Percentiles rank a stretch among this genome's conserved stretches.
Conservation (phyloP, 306 rosid genomes). For the Datisca glomerata region DNA sequence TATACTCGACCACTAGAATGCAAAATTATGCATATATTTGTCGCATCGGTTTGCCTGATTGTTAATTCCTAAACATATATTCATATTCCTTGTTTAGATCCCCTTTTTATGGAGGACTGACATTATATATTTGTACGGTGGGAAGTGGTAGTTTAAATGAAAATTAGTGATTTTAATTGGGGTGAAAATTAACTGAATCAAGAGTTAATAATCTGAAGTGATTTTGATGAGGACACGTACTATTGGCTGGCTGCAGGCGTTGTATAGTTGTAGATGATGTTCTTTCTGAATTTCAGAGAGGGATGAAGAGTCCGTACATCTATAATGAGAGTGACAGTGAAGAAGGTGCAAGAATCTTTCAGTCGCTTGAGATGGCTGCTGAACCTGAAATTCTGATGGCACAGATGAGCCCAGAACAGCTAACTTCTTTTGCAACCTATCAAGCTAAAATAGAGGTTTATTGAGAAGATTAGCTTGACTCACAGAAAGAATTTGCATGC, state of each 20-base stretch:
- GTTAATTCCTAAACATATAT: no score
- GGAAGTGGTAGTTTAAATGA: no score
- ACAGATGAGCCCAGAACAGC: slow-evolving; percentile 81
- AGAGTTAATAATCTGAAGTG: no score
- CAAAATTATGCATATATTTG: slow-evolving; percentile 2
- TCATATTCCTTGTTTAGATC: no score
- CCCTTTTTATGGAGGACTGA: no score
- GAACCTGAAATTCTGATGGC: slow-evolving; percentile 93
- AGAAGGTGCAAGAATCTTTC: slow-evolving; percentile 69
- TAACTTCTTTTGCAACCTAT: slow-evolving; percentile 54
- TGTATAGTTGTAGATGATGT: slow-evolving; percentile 50
- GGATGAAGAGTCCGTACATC: slow-evolving; percentile 19
- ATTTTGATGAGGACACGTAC: no score
- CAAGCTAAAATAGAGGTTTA: slow-evolving; percentile 65
- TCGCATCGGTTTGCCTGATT: slow-evolving; percentile 10
- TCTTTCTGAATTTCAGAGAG: slow-evolving; percentile 53
- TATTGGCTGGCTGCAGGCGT: slow-evolving; percentile 48
- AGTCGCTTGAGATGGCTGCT: slow-evolving; percentile 64
- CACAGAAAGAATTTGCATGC: no score
- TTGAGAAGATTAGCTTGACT: no score
- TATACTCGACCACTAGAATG: not conserved
- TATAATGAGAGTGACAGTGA: slow-evolving; percentile 49
- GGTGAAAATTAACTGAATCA: no score
- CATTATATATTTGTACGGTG: no score
- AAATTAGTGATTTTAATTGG: no score